A percentile compares a stretch with the other conserved stretches of the same genome.
Conservation (phyloP, 208 protist genomes). For the Acanthamoeba royreba region DNA sequence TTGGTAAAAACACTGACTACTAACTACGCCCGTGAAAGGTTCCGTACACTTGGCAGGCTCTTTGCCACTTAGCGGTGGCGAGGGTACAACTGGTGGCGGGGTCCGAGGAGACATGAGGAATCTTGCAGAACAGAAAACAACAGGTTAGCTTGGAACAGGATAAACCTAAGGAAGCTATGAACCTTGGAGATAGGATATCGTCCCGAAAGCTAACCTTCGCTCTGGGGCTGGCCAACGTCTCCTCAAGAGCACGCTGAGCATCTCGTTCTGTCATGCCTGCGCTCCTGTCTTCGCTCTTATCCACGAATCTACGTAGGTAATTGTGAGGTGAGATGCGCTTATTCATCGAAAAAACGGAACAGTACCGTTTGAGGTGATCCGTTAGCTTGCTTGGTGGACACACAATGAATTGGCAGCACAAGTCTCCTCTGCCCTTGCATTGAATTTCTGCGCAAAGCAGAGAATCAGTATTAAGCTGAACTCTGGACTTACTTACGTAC, state of each 20-base stretch:
- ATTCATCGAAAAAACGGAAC: neutral
- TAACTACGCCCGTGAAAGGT: too few relatives aligned
- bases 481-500: neutral
- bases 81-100: too few relatives aligned
- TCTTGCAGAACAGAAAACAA: neutral
- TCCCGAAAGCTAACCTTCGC: neutral
- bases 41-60: too few relatives aligned
- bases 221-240: neutral
- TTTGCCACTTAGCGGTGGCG: too few relatives aligned
- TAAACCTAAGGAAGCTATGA: neutral
- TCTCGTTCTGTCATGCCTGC: neutral
- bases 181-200: neutral
- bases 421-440: neutral
- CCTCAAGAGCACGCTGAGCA: neutral
- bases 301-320: neutral
- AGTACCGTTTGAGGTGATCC: slow-evolving; percentile 1
- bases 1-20: too few relatives aligned
- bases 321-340: neutral
- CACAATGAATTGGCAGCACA: slow-evolving; percentile 10
- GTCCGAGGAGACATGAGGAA: neutral
- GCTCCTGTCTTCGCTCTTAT: neutral
- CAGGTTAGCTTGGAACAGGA: neutral
- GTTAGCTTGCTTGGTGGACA: neutral
- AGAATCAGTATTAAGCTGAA: neutral
- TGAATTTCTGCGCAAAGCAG: neutral